Percentiles rank a stretch among this genome's conserved stretches.
Conservation (phyloP, 495 filamentous ascomycete genomes). For the Opeltia flavorubescens region DNA sequence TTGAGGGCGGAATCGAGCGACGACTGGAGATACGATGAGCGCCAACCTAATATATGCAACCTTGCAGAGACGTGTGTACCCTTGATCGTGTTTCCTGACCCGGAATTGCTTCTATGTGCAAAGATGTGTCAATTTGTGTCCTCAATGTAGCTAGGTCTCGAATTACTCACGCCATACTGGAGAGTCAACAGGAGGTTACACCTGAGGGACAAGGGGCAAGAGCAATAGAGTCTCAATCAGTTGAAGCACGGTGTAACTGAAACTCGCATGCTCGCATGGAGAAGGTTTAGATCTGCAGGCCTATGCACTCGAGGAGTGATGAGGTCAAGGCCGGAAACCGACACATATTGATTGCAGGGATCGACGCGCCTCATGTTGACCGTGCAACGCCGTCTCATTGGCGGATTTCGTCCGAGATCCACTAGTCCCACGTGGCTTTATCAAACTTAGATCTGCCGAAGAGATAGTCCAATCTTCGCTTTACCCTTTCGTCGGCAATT, state of each 20-base stretch:
- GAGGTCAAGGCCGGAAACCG: background rate
- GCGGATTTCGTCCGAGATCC: too few species aligned
- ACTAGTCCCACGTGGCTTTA: too few species aligned
- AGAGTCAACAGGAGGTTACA: background rate
- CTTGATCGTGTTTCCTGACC: constrained; percentile 54
- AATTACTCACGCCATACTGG: constrained; percentile 14
- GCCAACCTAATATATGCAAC: background rate
- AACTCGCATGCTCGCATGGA: background rate
- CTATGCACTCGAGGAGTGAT: background rate
- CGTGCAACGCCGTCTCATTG: background rate
- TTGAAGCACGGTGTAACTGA: background rate
- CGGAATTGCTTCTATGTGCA: constrained; percentile 17
- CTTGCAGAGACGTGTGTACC: constrained; percentile 28
- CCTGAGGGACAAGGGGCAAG: background rate
- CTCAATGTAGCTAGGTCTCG: background rate
- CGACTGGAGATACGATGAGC: constrained; percentile 39
- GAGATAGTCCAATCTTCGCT: too few species aligned
- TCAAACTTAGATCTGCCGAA: too few species aligned
- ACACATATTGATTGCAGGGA: constrained; percentile 3
- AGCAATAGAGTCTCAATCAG: background rate
- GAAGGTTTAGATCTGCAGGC: background rate
- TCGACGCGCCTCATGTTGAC: background rate
- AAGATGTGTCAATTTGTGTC: constrained; percentile 7
- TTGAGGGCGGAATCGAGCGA: constrained; percentile 93
- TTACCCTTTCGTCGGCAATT: too few species aligned